Percentiles rank a stretch among this genome's conserved stretches.
phyloP scores from a whole-genome alignment of 2,329 filamentous ascomycete genomes.

The Epichloe sp. region DNA sequence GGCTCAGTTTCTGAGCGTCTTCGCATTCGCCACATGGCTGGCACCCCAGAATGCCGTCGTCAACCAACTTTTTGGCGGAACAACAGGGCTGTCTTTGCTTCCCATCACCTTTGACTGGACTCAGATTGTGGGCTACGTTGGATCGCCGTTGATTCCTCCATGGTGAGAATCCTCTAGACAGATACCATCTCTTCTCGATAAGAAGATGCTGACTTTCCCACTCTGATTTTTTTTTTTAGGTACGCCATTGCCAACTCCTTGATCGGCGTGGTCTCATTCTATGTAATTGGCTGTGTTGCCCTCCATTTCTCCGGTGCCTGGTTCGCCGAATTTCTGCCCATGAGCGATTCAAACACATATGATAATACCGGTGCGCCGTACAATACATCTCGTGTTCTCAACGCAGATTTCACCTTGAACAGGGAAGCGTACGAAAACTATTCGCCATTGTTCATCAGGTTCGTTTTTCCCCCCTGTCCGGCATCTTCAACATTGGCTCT shows the following conservation, averaged over 20 bases:
- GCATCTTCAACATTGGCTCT: background rate
- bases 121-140: conserved; percentile 54
- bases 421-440: conserved; percentile 51
- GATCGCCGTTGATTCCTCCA: conserved; percentile 55
- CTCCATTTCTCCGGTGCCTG: conserved; percentile 55
- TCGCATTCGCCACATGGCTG: conserved; percentile 61
- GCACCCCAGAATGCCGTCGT: conserved; percentile 53
- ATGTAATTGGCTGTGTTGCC: conserved; percentile 42
- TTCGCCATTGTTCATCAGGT: conserved; percentile 53
- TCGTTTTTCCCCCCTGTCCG: background rate
- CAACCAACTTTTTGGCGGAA: conserved; percentile 62
- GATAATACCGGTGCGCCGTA: conserved; percentile 56
- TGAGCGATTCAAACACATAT: conserved; percentile 57
- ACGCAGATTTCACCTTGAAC: conserved; percentile 47
- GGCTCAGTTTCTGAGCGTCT: conserved; percentile 55
- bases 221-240: conserved; percentile 21
- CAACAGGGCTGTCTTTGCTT: conserved; percentile 52
- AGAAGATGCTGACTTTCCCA: too few relatives aligned
- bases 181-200: too few relatives aligned
- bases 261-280: conserved; percentile 53
- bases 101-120: conserved; percentile 71
- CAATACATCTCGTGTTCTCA: conserved; percentile 51
- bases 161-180: conserved; percentile 32
- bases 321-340: conserved; percentile 52
- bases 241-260: conserved; percentile 62